phyloP scores from a whole-genome alignment of 108 stramenopile species.

The Cyclotella atomus region DNA sequence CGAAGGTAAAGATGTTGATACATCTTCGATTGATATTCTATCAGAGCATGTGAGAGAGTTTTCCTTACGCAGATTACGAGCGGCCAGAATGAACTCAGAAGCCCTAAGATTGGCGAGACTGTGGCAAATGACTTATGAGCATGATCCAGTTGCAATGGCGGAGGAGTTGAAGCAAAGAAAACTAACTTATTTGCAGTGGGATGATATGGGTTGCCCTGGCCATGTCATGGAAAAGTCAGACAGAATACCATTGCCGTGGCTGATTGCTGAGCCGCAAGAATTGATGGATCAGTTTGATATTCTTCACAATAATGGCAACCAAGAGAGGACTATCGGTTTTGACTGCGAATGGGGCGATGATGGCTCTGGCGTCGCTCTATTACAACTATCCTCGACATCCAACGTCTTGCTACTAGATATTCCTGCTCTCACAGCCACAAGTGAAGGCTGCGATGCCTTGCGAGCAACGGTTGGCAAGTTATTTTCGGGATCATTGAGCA shows the following conservation, averaged over 20 bases:
- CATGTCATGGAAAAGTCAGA: neutral
- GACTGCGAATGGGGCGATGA: conserved; percentile 80
- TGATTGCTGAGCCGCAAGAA: conserved; percentile 49
- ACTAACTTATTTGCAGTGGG: conserved; percentile 73
- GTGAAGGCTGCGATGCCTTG: conserved; percentile 63
- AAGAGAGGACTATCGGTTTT: conserved; percentile 57
- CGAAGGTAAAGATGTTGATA: neutral
- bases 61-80: conserved; percentile 55
- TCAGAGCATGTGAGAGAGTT: conserved; percentile 57
- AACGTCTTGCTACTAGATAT: conserved; percentile 70
- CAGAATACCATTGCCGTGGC: conserved; percentile 39
- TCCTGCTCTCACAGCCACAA: conserved; percentile 58
- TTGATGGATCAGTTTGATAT: conserved; percentile 28
- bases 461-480: conserved; percentile 57
- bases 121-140: conserved; percentile 61
- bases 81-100: conserved; percentile 48
- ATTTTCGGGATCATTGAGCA: conserved; percentile 44
- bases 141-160: conserved; percentile 55
- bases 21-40: conserved; percentile 17
- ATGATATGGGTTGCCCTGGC: conserved; percentile 54
- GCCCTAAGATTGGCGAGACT: conserved; percentile 62
- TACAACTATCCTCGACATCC: conserved; percentile 60
- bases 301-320: neutral
- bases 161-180: conserved; percentile 49
- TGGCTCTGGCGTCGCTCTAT: conserved; percentile 53